Base-by-base conservation (phyloP, 768 basidiomycete species). In the Boletus vermiculosoides region DNA sequence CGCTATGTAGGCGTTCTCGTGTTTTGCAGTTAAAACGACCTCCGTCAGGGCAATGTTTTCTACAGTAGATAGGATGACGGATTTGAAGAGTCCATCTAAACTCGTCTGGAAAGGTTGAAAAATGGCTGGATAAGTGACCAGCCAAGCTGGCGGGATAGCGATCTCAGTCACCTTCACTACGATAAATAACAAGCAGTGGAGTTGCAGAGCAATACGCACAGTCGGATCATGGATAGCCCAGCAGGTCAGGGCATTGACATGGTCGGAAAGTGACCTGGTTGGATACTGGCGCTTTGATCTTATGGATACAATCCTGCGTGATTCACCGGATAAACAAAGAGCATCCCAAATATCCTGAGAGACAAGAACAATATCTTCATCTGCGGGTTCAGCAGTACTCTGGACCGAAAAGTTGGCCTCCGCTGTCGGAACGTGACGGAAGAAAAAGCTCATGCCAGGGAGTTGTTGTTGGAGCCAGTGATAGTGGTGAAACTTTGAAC, bases 21-120 rank as follows among this genome's bases (percentile, higher is more conserved):
- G 80, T 46, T 81, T 72, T 22, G 86, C 84, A 18, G 76, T 73
- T 18, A 84, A 64, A 51, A 86, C 68, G 34, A 85, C 74, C 57
- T 82, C 80, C 16, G 77, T 78, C n/a, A 87, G 63, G 18, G 60
- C 50, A n/a, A 74, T 42, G 7, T 74, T 74, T 25, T 73, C 70
- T 18, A 69, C 61, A 49, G 47, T 16, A 48, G 56, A 62, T 13
- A 72, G 11, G 37, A 57, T 33, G 37, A 73, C 12, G 20, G 62
- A 60, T 56, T 60, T 68, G 5, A 25, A 52, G 18, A 44, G 52
- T 42, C 47, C 55, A 23, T 54, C 45, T 23, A 33, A 39, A 45
- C 23, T 45, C 23, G 7, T 36, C 18, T 60, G 64, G 41, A 63
- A 62, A n/a, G 66, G 59, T 42, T 47, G 58, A 59, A 80, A 80